Base-by-base conservation (phyloP, 1,139 yeast genomes). In the Kazachstania sp. region DNA sequence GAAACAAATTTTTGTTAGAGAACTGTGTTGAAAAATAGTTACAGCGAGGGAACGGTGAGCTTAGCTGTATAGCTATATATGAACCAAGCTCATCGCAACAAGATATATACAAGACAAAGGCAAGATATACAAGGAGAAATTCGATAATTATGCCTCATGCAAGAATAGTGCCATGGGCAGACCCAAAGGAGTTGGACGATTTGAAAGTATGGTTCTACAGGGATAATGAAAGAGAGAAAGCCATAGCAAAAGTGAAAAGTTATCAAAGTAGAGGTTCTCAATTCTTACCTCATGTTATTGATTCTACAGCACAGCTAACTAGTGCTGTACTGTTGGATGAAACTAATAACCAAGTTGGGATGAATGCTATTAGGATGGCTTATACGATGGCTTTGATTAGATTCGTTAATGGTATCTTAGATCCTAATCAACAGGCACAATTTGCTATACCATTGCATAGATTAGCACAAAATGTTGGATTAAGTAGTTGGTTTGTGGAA, bases 391-490 rank as follows among this genome's bases (percentile, higher is more conserved):
- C 92, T 0, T 58, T 92, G 8, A 81, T 88, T 28, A 70, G 95
- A 49, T 88, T 92, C 68, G 97, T 92, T 20, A 94, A 92, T 65
- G 97, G 97, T 1, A 67, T 88, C 28, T 67, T 94, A 39, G 99
- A 94, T 61, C 95, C 95, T 0, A 75, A 77, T 43, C 98, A 92
- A 63, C 86, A 83, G 57, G 78, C 90, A 0, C 77, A 74, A 46
- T 83, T 71, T 60, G 96, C 95, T 0, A 76, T 85, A 19, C 92
- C 97, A 2, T 70, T 92, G 57, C 84, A 83, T 54, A 73, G 75
- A 6, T 67, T 92, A 31, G 98, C 98, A 0, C 76, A 71, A 46
- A 73, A 75, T 38, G 67, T 86, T 23, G 77, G 78, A 1, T 68
- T 94, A 19, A 97, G 98, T 0, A 74, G 83, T 34, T 78, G 77